phyloP scores from a whole-genome alignment of 225 moss, liverwort and hornwort species.

The Physcomitrium patens region DNA sequence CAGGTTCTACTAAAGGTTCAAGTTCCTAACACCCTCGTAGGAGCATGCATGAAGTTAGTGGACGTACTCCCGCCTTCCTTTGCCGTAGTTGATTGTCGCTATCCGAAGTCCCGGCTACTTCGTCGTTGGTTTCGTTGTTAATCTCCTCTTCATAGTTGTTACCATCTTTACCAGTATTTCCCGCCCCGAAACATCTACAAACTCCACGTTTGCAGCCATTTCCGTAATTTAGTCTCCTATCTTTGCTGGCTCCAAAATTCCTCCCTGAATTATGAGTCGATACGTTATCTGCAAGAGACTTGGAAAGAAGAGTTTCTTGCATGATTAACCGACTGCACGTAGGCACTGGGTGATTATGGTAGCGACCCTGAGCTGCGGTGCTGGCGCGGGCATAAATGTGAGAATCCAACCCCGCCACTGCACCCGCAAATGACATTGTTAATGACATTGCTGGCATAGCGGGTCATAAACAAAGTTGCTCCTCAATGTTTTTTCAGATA shows the following conservation, averaged over 20 bases:
- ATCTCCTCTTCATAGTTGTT: slow-evolving; percentile 45
- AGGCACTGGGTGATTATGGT: slow-evolving; percentile 27
- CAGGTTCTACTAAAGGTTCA: background rate
- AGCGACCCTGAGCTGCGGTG: slow-evolving; percentile 33
- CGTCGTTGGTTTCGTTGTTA: slow-evolving; percentile 57
- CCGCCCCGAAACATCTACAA: slow-evolving; percentile 46
- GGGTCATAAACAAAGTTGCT: slow-evolving; percentile 24
- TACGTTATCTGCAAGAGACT: slow-evolving; percentile 25
- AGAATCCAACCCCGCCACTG: slow-evolving; percentile 44
- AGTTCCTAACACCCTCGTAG: background rate
- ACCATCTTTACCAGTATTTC: slow-evolving; percentile 36
- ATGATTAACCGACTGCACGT: slow-evolving; percentile 27
- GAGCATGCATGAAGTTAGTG: background rate
- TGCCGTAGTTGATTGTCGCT: slow-evolving; percentile 62
- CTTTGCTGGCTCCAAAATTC: slow-evolving; percentile 18
- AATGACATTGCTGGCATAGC: slow-evolving; percentile 49
- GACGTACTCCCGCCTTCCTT: slow-evolving; percentile 57
- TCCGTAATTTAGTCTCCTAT: slow-evolving; percentile 21
- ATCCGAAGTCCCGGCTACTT: slow-evolving; percentile 69
- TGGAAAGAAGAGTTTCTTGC: slow-evolving; percentile 36
- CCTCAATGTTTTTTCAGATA: background rate
- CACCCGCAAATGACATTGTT: slow-evolving; percentile 42
- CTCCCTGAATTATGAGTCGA: slow-evolving; percentile 33
- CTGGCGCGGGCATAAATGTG: slow-evolving; percentile 29
- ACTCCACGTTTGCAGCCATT: slow-evolving; percentile 24